Percentiles rank a stretch among this genome's conserved stretches.
Conservation (phyloP, 2,329 filamentous ascomycete genomes). For the Pseudopyricularia javanii region DNA sequence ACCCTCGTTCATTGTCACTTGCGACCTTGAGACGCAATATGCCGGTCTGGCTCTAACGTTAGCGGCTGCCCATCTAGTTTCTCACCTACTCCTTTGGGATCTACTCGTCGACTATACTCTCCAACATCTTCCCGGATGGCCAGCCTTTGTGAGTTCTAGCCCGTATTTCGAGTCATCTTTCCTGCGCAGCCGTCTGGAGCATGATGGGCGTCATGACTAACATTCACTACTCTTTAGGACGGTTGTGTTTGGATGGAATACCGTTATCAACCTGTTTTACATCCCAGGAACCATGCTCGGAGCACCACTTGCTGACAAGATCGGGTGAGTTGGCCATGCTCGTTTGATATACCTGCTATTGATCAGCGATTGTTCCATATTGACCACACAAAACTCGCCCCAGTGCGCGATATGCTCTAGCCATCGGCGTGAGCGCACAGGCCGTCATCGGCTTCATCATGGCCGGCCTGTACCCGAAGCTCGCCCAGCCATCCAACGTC, state of each 20-base stretch:
- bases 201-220: too few species aligned
- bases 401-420: conserved; percentile 57
- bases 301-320: conserved; percentile 62
- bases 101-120: conserved; percentile 66
- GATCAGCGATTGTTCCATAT: too few species aligned
- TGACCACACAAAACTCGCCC: neutral
- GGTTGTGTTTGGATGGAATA: conserved; percentile 78
- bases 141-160: conserved; percentile 33
- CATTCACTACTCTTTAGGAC: conserved; percentile 29
- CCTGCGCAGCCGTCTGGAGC: neutral
- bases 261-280: conserved; percentile 79
- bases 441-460: conserved; percentile 78
- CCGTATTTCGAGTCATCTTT: neutral
- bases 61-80: conserved; percentile 41
- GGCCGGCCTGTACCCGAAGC: conserved; percentile 61
- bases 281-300: conserved; percentile 72
- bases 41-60: neutral
- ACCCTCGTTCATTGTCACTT: neutral
- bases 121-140: conserved; percentile 44
- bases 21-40: neutral
- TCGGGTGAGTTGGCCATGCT: conserved; percentile 33
- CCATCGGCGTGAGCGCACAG: conserved; percentile 58
- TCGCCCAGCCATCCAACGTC: conserved; percentile 56
- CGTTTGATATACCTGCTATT: neutral
- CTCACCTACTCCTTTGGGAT: conserved; percentile 76